phyloP scores from a whole-genome alignment of 331 rosid species.

The Pyracantha coccinea region DNA sequence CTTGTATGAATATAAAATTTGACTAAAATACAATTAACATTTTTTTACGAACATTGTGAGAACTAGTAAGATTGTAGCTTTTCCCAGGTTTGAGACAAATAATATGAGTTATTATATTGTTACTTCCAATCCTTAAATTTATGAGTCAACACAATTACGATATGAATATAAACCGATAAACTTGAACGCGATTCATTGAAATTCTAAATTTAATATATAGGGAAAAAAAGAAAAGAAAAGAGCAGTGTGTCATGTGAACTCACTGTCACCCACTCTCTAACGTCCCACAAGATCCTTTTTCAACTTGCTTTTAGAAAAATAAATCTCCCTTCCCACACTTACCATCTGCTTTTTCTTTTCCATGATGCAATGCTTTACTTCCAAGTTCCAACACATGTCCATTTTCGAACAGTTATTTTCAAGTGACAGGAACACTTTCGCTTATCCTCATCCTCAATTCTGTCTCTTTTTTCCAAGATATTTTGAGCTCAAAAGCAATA shows the following conservation, averaged over 20 bases:
- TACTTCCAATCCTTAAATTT: too few relatives aligned
- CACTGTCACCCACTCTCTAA: constrained; percentile 49
- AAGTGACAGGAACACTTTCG: constrained; percentile 2
- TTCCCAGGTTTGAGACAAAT: background rate
- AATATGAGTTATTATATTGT: too few relatives aligned
- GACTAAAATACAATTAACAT: background rate
- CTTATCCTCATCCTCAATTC: background rate
- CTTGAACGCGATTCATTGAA: too few relatives aligned
- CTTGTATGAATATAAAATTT: too few relatives aligned
- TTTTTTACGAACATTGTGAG: background rate
- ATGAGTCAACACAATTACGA: background rate
- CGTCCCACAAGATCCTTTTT: constrained; percentile 10
- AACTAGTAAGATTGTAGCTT: too few relatives aligned
- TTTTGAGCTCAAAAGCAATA: background rate
- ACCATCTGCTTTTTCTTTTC: background rate
- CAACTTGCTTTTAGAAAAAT: background rate
- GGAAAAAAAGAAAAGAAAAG: background rate
- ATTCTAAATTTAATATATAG: background rate
- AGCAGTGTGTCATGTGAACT: constrained; percentile 37
- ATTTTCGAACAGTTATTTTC: constrained; percentile 8
- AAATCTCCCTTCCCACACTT: constrained; percentile 1
- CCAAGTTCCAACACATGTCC: background rate
- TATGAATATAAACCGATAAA: too few relatives aligned
- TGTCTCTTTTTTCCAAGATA: background rate
- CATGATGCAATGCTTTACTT: background rate